Evolutionary conservation across 768 basidiomycete species (phyloP).

Genomic region (Mycena polygramma): DNA sequence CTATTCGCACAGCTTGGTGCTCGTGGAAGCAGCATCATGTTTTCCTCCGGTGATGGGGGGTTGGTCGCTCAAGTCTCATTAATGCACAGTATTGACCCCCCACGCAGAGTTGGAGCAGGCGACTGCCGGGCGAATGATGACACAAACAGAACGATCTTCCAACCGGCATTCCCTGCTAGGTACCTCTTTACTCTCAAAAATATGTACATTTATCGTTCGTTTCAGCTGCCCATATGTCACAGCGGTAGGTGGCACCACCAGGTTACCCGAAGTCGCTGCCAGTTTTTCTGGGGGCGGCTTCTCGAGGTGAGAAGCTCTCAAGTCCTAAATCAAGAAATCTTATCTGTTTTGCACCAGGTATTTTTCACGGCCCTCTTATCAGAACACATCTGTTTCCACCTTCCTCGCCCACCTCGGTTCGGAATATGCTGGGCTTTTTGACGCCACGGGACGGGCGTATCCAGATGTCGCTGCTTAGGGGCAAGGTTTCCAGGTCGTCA

Average conservation of each 20-base stretch:
- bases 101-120: conserved; percentile 67
- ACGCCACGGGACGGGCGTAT: conserved; percentile 66
- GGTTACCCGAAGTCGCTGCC: conserved; percentile 71
- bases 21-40: conserved; percentile 70
- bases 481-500: conserved; percentile 68
- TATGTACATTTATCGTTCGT: neutral
- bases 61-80: conserved; percentile 36
- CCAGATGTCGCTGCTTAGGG: conserved; percentile 73
- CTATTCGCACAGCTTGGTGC: conserved; percentile 73
- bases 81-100: neutral
- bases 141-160: conserved; percentile 60
- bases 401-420: conserved; percentile 64
- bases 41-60: conserved; percentile 74
- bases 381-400: conserved; percentile 57
- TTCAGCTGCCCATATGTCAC: conserved; percentile 77
- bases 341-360: conserved; percentile 41
- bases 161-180: conserved; percentile 68
- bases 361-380: conserved; percentile 68
- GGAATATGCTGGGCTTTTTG: conserved; percentile 45
- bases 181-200: conserved; percentile 41
- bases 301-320: conserved; percentile 48
- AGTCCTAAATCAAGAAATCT: neutral
- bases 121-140: conserved; percentile 64
- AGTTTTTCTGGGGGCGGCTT: conserved; percentile 79
- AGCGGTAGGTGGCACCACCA: conserved; percentile 73